Base-by-base conservation (phyloP, 2,329 filamentous ascomycete genomes). In the Sporothrix pseudoabietina region DNA sequence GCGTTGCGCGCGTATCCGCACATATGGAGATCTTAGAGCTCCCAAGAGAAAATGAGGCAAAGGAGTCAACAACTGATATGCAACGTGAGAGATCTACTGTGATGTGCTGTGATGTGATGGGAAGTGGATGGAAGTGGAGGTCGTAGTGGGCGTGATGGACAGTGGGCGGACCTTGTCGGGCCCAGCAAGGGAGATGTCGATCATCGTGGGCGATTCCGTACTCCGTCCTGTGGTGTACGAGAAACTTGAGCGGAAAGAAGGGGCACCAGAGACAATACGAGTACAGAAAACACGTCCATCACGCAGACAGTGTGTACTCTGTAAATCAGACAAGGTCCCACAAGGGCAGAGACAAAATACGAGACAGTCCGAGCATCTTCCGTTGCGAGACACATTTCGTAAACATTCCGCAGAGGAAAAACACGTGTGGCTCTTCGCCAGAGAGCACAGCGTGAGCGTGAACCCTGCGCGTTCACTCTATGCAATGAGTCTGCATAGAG, bases 121-220 rank as follows among this genome's bases (percentile, higher is more conserved):
- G 59, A 65, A 7, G 35, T 63, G 59, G 39, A 12, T 65, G 35
- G 35, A n/a, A 26, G 35, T 55, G 52, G 52, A 30, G 52, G 52
- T 6, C 10, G 22, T 22, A 35, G 19, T 54, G n/a, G n/a, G 10
- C 52, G 6, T 54, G 1, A 49, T 49, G 3, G 14, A 26, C 52
- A 41, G 19, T 4, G n/a, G 39, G 35, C 61, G 19, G 32, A 3
- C 22, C 16, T 66, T 59, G 30, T 35, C 4, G 39, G 39, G 61
- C 61, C 35, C n/a, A 66, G 61, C 12, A 22, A 66, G n/a, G 61
- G 61, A 44, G 39, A 16, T 14, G 61, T 66, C 61, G 61, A 66
- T 66, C 61, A 47, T 30, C 12, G 39, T 44, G 55, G 55, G 14
- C n/a, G 32, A 61, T 30, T 52, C 49, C 16, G 26, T 57, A 14